These are phyloP conservation scores for Cucurbitaria berberidis DNA, from an alignment of 2,329 filamentous ascomycete genomes.

Conservation along the genomic window DNA sequence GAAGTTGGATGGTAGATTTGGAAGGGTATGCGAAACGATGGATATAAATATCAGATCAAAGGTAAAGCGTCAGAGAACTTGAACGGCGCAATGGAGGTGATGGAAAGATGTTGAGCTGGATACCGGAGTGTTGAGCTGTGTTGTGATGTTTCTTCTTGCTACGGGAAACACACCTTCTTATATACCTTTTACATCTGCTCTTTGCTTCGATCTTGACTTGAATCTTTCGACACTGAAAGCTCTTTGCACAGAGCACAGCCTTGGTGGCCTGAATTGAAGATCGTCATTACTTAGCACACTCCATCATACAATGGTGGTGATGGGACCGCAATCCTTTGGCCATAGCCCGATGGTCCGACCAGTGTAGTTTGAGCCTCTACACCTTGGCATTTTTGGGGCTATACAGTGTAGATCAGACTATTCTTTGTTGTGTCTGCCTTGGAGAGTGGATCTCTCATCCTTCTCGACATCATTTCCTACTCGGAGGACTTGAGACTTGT, in stretches of 20 bases:
- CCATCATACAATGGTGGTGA: too few relatives aligned
- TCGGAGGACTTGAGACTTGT: not conserved
- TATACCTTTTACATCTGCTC: not conserved
- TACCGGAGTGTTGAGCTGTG: not conserved
- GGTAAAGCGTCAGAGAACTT: slow-evolving; percentile 2
- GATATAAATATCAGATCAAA: not conserved
- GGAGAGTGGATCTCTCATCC: too few relatives aligned
- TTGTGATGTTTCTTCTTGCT: not conserved
- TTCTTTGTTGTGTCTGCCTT: too few relatives aligned
- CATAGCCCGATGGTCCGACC: not conserved
- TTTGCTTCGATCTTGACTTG: not conserved
- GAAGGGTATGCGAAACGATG: not conserved
- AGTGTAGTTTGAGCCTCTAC: not conserved
- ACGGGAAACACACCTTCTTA: not conserved
- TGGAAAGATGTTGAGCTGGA: slow-evolving; percentile 9
- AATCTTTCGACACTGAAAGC: not conserved
- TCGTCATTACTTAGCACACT: too few relatives aligned
- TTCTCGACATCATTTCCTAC: not conserved
- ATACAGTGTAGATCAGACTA: not conserved
- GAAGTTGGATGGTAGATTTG: not conserved
- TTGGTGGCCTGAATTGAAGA: not conserved
- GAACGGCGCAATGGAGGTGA: too few relatives aligned
- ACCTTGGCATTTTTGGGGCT: not conserved
- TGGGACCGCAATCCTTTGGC: not conserved
- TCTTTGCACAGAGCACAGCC: not conserved